phyloP scores from a whole-genome alignment of 805 yeast genomes.

The Tetrapisispora iriomotensis region DNA sequence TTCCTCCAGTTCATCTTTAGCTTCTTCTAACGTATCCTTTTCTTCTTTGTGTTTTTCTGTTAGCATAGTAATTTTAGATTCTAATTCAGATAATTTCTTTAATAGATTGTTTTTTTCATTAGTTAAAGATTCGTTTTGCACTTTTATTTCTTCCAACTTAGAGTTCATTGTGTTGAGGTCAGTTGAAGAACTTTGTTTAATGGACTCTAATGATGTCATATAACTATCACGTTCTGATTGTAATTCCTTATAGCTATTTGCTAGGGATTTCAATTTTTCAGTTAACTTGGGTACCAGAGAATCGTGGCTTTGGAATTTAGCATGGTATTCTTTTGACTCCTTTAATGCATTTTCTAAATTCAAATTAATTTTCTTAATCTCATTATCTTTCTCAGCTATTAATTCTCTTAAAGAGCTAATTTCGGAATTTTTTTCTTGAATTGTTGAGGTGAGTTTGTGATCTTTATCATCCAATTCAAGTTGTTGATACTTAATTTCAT shows the following conservation, averaged over 20 bases:
- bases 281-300: conserved; percentile 34
- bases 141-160: conserved; percentile 6
- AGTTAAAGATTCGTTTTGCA: conserved; percentile 4
- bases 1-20: conserved; percentile 3
- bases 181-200: conserved; percentile 4
- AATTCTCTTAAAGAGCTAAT: conserved; percentile 1
- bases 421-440: background rate
- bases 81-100: conserved; percentile 1
- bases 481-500: conserved; percentile 32
- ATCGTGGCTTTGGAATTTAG: conserved; percentile 26
- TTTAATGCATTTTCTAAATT: conserved; percentile 19
- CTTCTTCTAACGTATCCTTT: background rate
- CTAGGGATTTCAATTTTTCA: conserved; percentile 37
- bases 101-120: conserved; percentile 5
- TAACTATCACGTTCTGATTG: conserved; percentile 17
- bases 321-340: conserved; percentile 20
- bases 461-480: background rate
- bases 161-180: conserved; percentile 11
- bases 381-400: conserved; percentile 1
- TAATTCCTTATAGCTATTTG: conserved; percentile 26
- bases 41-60: conserved; percentile 1
- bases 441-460: background rate
- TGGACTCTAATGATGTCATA: conserved; percentile 9
- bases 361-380: conserved; percentile 12
- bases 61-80: background rate